A percentile compares a stretch with the other conserved stretches of the same genome.
phyloP scores from a whole-genome alignment of 331 rosid genomes.

The Prunus yedoensis region DNA sequence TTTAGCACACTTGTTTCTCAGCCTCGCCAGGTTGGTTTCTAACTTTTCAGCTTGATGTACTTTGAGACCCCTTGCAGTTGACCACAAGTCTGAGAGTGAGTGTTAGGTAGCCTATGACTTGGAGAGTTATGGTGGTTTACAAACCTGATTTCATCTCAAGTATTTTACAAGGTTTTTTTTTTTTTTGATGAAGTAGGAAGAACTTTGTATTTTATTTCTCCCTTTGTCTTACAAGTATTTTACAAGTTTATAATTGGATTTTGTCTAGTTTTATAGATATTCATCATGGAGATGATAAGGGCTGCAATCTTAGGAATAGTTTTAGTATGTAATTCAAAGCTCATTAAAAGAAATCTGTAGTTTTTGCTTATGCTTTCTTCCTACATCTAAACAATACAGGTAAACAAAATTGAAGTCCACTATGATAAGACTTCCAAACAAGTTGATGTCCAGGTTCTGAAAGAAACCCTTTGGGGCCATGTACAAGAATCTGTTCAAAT shows the following conservation, averaged over 20 bases:
- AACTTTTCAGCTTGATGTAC: slow-evolving; percentile 7
- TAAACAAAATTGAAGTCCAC: slow-evolving; percentile 69
- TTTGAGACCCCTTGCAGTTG: neutral
- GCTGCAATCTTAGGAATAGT: neutral
- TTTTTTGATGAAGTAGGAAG: no score
- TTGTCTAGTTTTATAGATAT: neutral
- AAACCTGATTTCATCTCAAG: neutral
- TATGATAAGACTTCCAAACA: slow-evolving; percentile 68
- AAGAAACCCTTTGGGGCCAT: slow-evolving; percentile 64
- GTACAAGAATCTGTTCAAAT: slow-evolving; percentile 46
- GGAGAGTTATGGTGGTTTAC: neutral
- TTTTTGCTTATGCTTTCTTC: slow-evolving; percentile 18
- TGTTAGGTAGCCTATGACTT: slow-evolving; percentile 3
- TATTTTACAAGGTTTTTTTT: no score
- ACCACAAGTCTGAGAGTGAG: neutral
- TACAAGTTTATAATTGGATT: neutral
- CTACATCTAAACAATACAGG: slow-evolving; percentile 39
- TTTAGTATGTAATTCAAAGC: neutral
- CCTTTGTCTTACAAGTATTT: neutral
- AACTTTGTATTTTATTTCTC: no score
- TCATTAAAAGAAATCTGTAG: neutral
- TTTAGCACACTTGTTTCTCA: slow-evolving; percentile 65
- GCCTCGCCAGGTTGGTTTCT: slow-evolving; percentile 80
- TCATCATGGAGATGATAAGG: neutral
- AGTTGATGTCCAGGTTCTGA: slow-evolving; percentile 73